Conservation (phyloP, 345 rosid species). For the Triadica sebifera region DNA sequence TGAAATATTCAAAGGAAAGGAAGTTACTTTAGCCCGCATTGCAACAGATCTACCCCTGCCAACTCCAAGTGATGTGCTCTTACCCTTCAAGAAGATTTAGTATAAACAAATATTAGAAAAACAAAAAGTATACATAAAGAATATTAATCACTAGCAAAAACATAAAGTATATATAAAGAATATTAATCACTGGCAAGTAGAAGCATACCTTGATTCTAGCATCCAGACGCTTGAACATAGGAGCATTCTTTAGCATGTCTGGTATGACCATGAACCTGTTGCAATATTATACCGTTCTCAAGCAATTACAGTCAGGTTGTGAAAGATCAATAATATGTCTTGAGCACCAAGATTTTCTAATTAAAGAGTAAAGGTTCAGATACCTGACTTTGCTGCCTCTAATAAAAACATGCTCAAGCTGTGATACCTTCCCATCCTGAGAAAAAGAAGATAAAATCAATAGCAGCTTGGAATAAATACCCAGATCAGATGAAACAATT, state of each 20-base stretch:
- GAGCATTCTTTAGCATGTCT: constrained; percentile 96
- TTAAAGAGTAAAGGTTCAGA: neutral
- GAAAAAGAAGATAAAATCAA: neutral
- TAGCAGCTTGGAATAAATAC: neutral
- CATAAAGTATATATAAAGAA: too few species aligned
- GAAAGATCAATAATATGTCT: neutral
- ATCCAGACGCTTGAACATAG: constrained; percentile 94
- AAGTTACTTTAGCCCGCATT: constrained; percentile 84
- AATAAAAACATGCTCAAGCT: constrained; percentile 95
- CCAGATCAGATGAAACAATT: constrained; percentile 1
- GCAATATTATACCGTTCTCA: constrained; percentile 14
- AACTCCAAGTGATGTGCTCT: constrained; percentile 79
- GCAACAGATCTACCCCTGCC: constrained; percentile 93
- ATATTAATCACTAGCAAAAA: neutral
- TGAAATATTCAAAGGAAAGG: too few species aligned
- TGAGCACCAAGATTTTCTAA: neutral
- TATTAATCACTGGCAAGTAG: too few species aligned
- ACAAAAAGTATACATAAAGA: neutral
- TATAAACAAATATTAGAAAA: constrained; percentile 5
- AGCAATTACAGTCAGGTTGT: neutral
- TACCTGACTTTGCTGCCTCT: constrained; percentile 99
- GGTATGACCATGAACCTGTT: constrained; percentile 98
- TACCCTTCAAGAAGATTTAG: constrained; percentile 58
- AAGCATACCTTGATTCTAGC: constrained; percentile 67
- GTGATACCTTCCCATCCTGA: constrained; percentile 96